Conservation (phyloP, 1,139 yeast genomes). For the Taphrina pruni region DNA sequence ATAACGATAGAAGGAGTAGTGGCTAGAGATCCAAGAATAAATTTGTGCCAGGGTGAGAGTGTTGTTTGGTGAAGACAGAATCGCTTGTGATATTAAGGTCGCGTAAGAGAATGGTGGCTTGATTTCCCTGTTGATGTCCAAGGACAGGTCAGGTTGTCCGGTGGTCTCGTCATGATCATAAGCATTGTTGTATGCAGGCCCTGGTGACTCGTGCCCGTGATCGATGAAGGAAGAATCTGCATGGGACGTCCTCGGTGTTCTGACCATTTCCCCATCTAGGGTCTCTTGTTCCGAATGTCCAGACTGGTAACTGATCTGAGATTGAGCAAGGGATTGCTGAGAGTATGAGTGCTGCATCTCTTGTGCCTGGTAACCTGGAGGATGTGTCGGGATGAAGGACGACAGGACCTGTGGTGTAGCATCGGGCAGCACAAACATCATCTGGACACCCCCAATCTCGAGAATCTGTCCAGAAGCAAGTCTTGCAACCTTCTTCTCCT, state of each 20-base stretch:
- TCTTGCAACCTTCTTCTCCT: slow-evolving; percentile 56
- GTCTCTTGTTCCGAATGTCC: slow-evolving; percentile 24
- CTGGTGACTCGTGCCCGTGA: slow-evolving; percentile 22
- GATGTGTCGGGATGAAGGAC: slow-evolving; percentile 35
- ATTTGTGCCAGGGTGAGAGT: slow-evolving; percentile 88
- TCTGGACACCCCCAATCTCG: slow-evolving; percentile 96
- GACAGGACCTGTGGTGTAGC: slow-evolving; percentile 62
- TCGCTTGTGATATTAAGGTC: slow-evolving; percentile 97
- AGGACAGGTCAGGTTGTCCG: slow-evolving; percentile 31
- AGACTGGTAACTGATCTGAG: slow-evolving; percentile 26
- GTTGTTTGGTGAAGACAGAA: slow-evolving; percentile 83
- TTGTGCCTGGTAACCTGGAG: slow-evolving; percentile 20
- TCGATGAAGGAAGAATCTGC: background rate
- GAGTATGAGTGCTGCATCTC: slow-evolving; percentile 30
- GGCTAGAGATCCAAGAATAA: slow-evolving; percentile 84
- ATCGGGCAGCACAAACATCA: slow-evolving; percentile 97
- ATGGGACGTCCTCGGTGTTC: slow-evolving; percentile 6
- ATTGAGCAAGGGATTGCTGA: slow-evolving; percentile 32
- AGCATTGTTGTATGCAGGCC: slow-evolving; percentile 1
- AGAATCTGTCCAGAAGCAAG: slow-evolving; percentile 60
- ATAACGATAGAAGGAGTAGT: slow-evolving; percentile 88
- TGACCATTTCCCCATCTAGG: slow-evolving; percentile 12
- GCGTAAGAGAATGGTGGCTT: slow-evolving; percentile 98
- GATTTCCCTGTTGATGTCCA: slow-evolving; percentile 75
- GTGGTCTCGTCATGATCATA: slow-evolving; percentile 28